A percentile compares a stretch with the other conserved stretches of the same genome.
These are phyloP conservation scores for Naganishia friedmannii DNA, from an alignment of 768 basidiomycete species.

Conservation along the genomic window DNA sequence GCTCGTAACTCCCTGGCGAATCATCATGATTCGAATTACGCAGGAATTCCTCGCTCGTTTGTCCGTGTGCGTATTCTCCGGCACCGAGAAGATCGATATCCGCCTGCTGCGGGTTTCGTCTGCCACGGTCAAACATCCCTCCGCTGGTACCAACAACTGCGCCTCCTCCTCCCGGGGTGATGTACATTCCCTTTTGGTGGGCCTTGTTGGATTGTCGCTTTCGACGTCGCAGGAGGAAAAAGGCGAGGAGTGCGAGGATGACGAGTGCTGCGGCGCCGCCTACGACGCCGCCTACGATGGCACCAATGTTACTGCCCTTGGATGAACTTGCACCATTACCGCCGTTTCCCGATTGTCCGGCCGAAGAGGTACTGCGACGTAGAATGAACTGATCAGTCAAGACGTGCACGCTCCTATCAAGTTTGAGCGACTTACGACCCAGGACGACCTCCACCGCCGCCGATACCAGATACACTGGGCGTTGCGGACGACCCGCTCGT, in stretches of 20 bases:
- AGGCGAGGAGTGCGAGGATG: conserved; percentile 47
- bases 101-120: conserved; percentile 13
- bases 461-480: conserved; percentile 35
- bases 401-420: too few relatives aligned
- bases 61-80: conserved; percentile 12
- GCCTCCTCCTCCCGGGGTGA: neutral
- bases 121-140: conserved; percentile 4
- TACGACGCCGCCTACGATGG: conserved; percentile 49
- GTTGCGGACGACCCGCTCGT: conserved; percentile 2
- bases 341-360: conserved; percentile 2
- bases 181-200: conserved; percentile 1
- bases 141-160: neutral
- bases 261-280: conserved; percentile 50
- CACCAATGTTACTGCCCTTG: conserved; percentile 33
- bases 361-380: neutral
- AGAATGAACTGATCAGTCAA: neutral
- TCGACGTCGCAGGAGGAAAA: conserved; percentile 45
- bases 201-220: conserved; percentile 31
- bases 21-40: conserved; percentile 10
- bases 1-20: conserved; percentile 22
- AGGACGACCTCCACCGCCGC: conserved; percentile 34
- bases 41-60: neutral
- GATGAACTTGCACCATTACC: conserved; percentile 7
- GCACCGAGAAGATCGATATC: conserved; percentile 19
- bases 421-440: neutral